Evolutionary conservation across 129 eudicot genomes (phyloP).

Genomic region (Helianthus tuberosus): DNA sequence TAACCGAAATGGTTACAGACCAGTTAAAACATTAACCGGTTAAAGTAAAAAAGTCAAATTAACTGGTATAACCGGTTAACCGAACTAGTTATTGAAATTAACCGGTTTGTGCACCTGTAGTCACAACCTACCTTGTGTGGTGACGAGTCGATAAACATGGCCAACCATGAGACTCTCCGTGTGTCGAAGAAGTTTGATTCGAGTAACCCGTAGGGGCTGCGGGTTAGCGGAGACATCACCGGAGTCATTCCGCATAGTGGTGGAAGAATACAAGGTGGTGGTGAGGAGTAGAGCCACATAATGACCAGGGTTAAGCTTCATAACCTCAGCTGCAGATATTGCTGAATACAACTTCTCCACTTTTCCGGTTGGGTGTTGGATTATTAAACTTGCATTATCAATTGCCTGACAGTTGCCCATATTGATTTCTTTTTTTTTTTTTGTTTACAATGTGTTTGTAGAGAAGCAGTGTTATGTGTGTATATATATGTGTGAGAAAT

Average conservation of each 20-base stretch:
- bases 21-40: no score
- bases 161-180: constrained; percentile 75
- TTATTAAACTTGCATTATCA: constrained; percentile 75
- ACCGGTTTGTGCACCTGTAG: no score
- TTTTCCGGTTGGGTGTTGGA: constrained; percentile 84
- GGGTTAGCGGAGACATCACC: background rate
- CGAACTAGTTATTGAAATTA: no score
- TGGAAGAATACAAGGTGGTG: constrained; percentile 59
- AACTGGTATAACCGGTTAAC: no score
- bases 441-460: background rate
- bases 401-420: constrained; percentile 99
- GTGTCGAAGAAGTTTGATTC: constrained; percentile 81
- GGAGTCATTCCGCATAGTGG: constrained; percentile 9
- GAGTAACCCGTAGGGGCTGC: constrained; percentile 64
- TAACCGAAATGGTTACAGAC: no score
- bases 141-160: constrained; percentile 86
- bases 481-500: constrained; percentile 18
- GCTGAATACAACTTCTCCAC: constrained; percentile 51
- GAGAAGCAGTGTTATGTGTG: background rate
- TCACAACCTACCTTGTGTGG: constrained; percentile 64
- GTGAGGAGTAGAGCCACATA: constrained; percentile 93
- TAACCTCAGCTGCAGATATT: constrained; percentile 70
- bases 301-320: constrained; percentile 90
- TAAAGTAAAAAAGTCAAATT: no score
- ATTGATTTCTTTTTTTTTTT: background rate